A percentile compares a stretch with the other conserved stretches of the same genome.
phyloP scores from a whole-genome alignment of 2,329 filamentous ascomycete genomes.

The Penicillium sp. region DNA sequence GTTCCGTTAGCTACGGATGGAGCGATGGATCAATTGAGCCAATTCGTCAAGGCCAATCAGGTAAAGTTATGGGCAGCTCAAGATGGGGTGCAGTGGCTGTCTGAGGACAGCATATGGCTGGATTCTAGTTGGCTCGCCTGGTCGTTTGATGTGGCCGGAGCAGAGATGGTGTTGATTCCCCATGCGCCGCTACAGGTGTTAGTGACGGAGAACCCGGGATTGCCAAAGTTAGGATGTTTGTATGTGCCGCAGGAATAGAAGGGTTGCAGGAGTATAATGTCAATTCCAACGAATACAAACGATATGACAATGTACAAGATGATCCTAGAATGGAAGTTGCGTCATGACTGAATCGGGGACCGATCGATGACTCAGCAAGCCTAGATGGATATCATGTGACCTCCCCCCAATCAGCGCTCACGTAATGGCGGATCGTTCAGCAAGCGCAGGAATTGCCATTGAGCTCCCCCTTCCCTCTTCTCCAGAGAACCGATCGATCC shows the following conservation, averaged over 20 bases:
- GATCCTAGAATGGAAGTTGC: constrained; percentile 2
- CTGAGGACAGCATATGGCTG: constrained; percentile 40
- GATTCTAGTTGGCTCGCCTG: constrained; percentile 47
- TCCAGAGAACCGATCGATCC: constrained; percentile 31
- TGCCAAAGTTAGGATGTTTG: constrained; percentile 40
- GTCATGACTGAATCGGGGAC: constrained; percentile 18
- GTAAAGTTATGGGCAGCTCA: constrained; percentile 8
- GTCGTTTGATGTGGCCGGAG: constrained; percentile 48
- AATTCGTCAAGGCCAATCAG: constrained; percentile 28
- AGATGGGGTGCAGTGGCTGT: constrained; percentile 25
- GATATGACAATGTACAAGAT: neutral
- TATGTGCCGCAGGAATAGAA: constrained; percentile 41
- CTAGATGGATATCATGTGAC: constrained; percentile 36
- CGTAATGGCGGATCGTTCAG: constrained; percentile 46
- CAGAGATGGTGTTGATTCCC: constrained; percentile 43
- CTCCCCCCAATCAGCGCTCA: constrained; percentile 37
- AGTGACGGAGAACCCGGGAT: constrained; percentile 24
- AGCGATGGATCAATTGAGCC: constrained; percentile 23
- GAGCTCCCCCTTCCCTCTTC: constrained; percentile 35
- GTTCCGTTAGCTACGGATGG: constrained; percentile 37
- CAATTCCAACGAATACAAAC: neutral
- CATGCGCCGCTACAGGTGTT: constrained; percentile 41
- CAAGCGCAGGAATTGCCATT: constrained; percentile 43
- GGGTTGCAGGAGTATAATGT: neutral
- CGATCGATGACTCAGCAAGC: constrained; percentile 24